Base-by-base conservation (phyloP, 345 rosid genomes). In the Bretschneidera sinensis region DNA sequence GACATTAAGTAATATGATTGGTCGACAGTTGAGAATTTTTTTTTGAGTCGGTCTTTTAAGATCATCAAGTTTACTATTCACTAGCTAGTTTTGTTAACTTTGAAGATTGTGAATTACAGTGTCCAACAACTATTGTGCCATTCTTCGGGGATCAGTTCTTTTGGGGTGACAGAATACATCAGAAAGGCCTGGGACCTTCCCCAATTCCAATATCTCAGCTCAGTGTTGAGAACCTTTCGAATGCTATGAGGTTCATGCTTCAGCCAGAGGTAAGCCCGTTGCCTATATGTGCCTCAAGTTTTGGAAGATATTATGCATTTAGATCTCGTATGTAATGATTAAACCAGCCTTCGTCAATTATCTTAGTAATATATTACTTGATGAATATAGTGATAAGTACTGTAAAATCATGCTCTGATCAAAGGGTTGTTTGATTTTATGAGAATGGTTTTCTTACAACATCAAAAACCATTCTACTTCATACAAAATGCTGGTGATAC, bases 141-240 rank as follows among this genome's bases (percentile, higher is more conserved):
- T 94, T 94, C 81, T 90, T 94, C 56, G 99, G 99, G 63, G 99
- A 94, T 73, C 99, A 94, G 67, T 90, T 94, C 81, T 94, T 94
- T 75, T 94, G 99, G 99, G 97, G 92, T 14, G 96, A 94, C 43
- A 81, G 88, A 72, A 62, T 94, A 48, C 79, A 72, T 64, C 67
- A 82, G 69, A 76, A 72, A 75, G 95, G 84, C 52, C 80, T 89
- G 17, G 99, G 99, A 35, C 99, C 97, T 55, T 66, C 72, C 39
- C 95, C 99, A 2, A 88, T 94, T 67, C 96, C 96, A 17, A 83
- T 94, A 61, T 77, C 85, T 31, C 73, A 84, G 81, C 95, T 94
- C 70, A 83, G 51, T 21, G 79, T 79, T 6, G 97, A 88, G 72
- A 90, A 74, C 67, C 99, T 94, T 70, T 81, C 91, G 61, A 67